phyloP scores from a whole-genome alignment of 768 basidiomycete genomes.

The Tylopilus plumbeoviolaceoides region DNA sequence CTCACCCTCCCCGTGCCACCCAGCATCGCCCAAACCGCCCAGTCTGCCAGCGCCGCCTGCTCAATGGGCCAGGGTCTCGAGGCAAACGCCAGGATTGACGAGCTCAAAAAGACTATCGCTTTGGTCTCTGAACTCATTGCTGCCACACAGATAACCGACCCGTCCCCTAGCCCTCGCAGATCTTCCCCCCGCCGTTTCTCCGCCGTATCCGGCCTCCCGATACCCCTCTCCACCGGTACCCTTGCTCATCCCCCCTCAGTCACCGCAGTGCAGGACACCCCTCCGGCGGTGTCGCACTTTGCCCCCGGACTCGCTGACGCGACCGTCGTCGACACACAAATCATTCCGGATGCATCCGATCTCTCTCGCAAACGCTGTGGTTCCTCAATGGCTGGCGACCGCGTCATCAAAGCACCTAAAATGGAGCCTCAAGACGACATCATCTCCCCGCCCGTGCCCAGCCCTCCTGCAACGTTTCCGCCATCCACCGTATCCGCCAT shows the following conservation, averaged over 20 bases:
- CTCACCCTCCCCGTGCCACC: constrained; percentile 20
- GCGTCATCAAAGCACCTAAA: constrained; percentile 45
- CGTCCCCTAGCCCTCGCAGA: constrained; percentile 31
- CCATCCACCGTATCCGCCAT: constrained; percentile 24
- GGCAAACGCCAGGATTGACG: constrained; percentile 49
- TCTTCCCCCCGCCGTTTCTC: constrained; percentile 25
- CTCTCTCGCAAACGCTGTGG: constrained; percentile 49
- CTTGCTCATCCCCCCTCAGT: constrained; percentile 18
- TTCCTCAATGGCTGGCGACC: constrained; percentile 43
- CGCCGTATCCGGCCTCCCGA: constrained; percentile 11
- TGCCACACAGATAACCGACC: constrained; percentile 35
- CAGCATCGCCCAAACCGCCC: constrained; percentile 61
- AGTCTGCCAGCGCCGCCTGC: constrained; percentile 52
- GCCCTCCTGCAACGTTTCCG: constrained; percentile 21
- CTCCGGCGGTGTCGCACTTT: constrained; percentile 20
- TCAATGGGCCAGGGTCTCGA: constrained; percentile 42
- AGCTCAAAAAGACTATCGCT: constrained; percentile 51
- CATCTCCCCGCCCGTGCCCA: constrained; percentile 18
- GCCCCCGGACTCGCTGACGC: constrained; percentile 14
- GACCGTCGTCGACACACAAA: constrained; percentile 20
- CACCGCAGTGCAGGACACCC: constrained; percentile 22
- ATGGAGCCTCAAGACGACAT: constrained; percentile 46
- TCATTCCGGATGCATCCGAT: constrained; percentile 34
- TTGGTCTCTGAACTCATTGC: constrained; percentile 54
- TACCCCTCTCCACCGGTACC: constrained; percentile 41